A percentile compares a stretch with the other conserved stretches of the same genome.
These are phyloP conservation scores for Polytrichum formosum DNA, from an alignment of 225 moss, liverwort and hornwort species.

Conservation along the genomic window DNA sequence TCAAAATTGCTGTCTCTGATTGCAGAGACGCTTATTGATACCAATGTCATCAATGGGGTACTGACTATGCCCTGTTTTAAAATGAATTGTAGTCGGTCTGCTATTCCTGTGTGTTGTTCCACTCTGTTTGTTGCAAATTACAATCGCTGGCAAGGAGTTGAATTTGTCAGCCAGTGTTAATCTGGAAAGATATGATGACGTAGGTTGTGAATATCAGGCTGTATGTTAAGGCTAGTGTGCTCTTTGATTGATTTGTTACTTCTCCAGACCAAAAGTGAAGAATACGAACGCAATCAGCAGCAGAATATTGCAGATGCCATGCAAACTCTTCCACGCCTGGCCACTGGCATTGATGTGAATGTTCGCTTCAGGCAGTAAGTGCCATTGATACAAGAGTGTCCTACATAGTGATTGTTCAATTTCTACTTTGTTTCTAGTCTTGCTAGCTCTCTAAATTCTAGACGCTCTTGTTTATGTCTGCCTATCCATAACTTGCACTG, in stretches of 20 bases:
- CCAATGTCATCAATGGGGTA: constrained; percentile 83
- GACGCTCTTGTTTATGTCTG: not conserved
- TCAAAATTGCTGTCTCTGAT: constrained; percentile 76
- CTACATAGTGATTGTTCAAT: too few relatives aligned
- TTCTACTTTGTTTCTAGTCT: not conserved
- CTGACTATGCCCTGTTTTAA: constrained; percentile 11
- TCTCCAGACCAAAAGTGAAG: constrained; percentile 78
- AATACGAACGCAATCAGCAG: constrained; percentile 87
- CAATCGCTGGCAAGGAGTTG: too few relatives aligned
- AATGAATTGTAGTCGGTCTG: too few relatives aligned
- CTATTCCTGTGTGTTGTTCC: too few relatives aligned
- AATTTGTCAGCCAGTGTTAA: not conserved
- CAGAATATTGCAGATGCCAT: constrained; percentile 95
- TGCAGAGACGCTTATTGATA: constrained; percentile 90
- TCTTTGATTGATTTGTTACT: not conserved
- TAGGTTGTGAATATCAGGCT: not conserved
- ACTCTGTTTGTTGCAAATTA: too few relatives aligned
- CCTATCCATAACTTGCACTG: not conserved
- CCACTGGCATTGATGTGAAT: constrained; percentile 99
- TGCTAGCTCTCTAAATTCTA: not conserved
- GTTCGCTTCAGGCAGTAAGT: constrained; percentile 97
- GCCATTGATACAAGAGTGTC: constrained; percentile 18
- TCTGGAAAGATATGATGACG: not conserved
- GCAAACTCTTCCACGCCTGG: constrained; percentile 84
- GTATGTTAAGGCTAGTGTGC: not conserved